Evolutionary conservation across 2,329 filamentous ascomycete species (phyloP), one percentile per base, ranked within the genome.

Genomic region (Trichoderma afroharzianum): DNA sequence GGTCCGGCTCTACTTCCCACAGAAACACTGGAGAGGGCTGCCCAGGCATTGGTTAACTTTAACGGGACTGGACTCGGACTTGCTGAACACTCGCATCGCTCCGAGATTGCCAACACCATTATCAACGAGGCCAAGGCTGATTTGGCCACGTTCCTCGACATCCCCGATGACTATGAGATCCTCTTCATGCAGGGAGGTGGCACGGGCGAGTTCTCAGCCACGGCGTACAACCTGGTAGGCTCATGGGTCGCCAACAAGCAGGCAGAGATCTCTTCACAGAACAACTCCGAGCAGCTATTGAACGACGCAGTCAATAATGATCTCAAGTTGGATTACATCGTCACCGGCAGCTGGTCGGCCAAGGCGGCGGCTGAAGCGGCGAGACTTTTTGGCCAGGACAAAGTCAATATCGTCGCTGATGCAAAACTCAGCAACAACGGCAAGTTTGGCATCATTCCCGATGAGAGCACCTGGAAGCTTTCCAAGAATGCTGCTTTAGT

Each of bases 51-150:
- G 5, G 82, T 97, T 74, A 92, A 98, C 85, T 97, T 90, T 85
- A 85, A 95, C 61, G 86, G 88, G 80, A 93, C 90, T 50, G 95
- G 95, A 71, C 87, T 98, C 69, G 94, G 57, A 8, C 55, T 33
- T 57, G 93, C 93, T 74, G 95, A 98, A 82, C 93, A 97, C 80
- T 95, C 92, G 11, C 95, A 98, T 81, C 93, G 95, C 74, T 97
- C 93, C 15, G 86, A 88, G 73, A 88, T 93, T 58, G 95, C 95
- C 30, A 88, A 89, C 74, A 88, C 90, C 74, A 94, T 98, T 77
- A 88, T 98, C 75, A 90, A 92, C 74, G 87, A 93, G 74, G 88
- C 93, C 74, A 96, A 97, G 81, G 87, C 89, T 39, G 90, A 92
- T 74, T 87, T 98, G 12, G 86, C 88, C 43, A 84, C 84, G 26